Conservation (phyloP, 192 early-diverging fungal genomes). For the Entomortierella beljakovae region DNA sequence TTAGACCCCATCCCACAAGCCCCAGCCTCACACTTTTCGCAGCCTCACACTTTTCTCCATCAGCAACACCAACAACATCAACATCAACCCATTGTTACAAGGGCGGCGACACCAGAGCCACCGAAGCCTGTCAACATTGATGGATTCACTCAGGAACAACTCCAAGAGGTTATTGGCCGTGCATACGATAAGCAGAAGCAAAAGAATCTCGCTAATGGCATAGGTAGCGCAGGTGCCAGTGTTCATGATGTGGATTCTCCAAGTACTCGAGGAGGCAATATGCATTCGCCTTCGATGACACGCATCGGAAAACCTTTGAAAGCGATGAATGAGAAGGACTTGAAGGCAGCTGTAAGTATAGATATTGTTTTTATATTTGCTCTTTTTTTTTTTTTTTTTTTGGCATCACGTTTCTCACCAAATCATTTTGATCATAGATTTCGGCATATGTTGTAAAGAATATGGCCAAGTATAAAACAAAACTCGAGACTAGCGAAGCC, state of each 20-base stretch:
- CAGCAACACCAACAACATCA: conserved; percentile 37
- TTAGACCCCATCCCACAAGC: conserved; percentile 7
- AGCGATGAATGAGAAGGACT: conserved; percentile 44
- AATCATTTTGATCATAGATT: conserved; percentile 9
- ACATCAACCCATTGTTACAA: background rate
- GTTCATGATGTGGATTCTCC: conserved; percentile 53
- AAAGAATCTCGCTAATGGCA: conserved; percentile 46
- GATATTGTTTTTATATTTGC: background rate
- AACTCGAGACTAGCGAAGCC: conserved; percentile 61
- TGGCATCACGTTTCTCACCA: background rate
- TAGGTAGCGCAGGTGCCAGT: conserved; percentile 47
- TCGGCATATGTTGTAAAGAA: conserved; percentile 45
- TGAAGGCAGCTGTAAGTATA: conserved; percentile 44
- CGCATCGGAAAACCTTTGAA: conserved; percentile 42
- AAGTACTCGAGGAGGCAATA: background rate
- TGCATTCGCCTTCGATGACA: conserved; percentile 17
- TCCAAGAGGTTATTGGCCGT: conserved; percentile 50
- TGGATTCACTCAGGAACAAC: conserved; percentile 50
- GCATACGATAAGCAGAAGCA: conserved; percentile 53
- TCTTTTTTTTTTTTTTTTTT: background rate
- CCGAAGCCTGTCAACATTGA: conserved; percentile 52
- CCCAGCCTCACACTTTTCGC: conserved; percentile 24
- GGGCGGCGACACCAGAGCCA: conserved; percentile 36
- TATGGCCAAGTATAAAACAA: conserved; percentile 58
- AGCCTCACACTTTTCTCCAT: conserved; percentile 27